A percentile compares a stretch with the other conserved stretches of the same genome.
These are phyloP conservation scores for Arachis monticola DNA, from an alignment of 331 rosid species.

Conservation along the genomic window DNA sequence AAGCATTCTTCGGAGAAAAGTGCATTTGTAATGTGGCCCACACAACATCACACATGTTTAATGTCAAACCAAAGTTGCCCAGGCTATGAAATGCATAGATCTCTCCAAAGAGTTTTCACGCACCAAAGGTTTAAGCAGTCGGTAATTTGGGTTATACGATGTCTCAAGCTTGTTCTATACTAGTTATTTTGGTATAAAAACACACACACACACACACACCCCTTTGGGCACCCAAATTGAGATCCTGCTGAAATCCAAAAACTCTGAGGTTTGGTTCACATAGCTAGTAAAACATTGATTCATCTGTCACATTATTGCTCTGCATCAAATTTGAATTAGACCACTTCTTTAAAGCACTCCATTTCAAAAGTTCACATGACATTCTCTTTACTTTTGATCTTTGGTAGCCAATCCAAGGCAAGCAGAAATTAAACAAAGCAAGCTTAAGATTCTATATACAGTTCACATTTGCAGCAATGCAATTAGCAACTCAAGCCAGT, in stretches of 20 bases:
- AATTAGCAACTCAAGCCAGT: constrained; percentile 55
- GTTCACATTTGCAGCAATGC: constrained; percentile 52
- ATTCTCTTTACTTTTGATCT: constrained; percentile 12
- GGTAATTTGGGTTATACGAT: background rate
- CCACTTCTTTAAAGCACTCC: constrained; percentile 18
- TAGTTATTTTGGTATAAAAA: background rate
- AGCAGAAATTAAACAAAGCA: constrained; percentile 39
- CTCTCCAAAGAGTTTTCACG: background rate
- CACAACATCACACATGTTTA: constrained; percentile 1
- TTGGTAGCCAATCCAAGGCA: constrained; percentile 9
- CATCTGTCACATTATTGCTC: background rate
- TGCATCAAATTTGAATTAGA: constrained; percentile 30
- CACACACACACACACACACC: background rate
- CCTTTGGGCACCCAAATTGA: background rate
- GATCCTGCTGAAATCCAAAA: constrained; percentile 9
- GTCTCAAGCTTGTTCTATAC: background rate
- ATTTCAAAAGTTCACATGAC: constrained; percentile 14
- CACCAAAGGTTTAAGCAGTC: background rate
- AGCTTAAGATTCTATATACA: constrained; percentile 53
- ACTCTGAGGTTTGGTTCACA: constrained; percentile 4
- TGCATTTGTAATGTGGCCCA: constrained; percentile 21
- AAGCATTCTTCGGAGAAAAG: background rate
- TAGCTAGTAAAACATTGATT: background rate
- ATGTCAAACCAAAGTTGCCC: background rate
- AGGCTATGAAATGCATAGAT: background rate